A percentile compares a stretch with the other conserved stretches of the same genome.
Evolutionary conservation across 331 rosid species (phyloP).

Genomic region (Telfairia occidentalis): DNA sequence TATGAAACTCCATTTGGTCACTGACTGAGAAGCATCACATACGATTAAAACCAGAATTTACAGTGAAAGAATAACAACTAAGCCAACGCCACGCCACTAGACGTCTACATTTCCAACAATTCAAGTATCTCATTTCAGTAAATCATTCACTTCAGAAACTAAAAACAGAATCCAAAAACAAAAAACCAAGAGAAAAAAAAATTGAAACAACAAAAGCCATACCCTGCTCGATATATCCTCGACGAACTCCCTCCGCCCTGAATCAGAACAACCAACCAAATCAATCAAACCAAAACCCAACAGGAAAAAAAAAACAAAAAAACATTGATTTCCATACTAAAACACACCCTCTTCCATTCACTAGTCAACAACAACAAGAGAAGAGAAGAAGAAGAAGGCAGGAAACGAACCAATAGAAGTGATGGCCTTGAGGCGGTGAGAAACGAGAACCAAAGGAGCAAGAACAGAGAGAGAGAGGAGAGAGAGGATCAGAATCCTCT

Average conservation of each 20-base stretch:
- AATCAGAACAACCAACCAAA: conserved; percentile 13
- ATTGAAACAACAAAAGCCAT: conserved; percentile 34
- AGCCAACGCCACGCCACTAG: neutral
- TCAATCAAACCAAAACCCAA: conserved; percentile 6
- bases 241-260: conserved; percentile 57
- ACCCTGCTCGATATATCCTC: conserved; percentile 66
- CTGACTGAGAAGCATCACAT: conserved; percentile 7
- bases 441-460: conserved; percentile 64
- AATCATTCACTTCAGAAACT: conserved; percentile 13
- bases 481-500: conserved; percentile 86
- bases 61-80: neutral
- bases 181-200: neutral
- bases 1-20: conserved; percentile 15
- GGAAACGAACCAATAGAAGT: conserved; percentile 33
- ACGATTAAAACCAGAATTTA: neutral
- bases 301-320: neutral
- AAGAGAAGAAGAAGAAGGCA: neutral
- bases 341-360: neutral
- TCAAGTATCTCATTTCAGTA: neutral
- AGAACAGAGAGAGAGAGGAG: conserved; percentile 66
- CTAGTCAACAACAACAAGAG: neutral
- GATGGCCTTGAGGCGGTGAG: conserved; percentile 36
- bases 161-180: neutral
- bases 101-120: neutral
- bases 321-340: neutral